phyloP scores from a whole-genome alignment of 2,329 filamentous ascomycete species.

The Zarea fungicola region DNA sequence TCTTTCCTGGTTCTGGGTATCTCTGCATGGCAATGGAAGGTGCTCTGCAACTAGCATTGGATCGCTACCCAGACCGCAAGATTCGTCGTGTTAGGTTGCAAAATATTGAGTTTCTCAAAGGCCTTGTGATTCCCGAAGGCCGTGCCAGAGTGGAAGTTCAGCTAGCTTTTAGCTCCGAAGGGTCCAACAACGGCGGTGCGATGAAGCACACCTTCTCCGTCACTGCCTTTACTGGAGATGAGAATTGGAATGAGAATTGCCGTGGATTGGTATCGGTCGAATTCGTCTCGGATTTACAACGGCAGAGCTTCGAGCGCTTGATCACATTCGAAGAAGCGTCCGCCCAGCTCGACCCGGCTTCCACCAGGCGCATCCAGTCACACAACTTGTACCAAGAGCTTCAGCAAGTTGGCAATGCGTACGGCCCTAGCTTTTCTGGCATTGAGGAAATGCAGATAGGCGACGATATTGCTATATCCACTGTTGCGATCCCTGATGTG shows the following conservation, averaged over 20 bases:
- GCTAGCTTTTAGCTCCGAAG: not conserved
- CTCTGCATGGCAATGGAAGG: slow-evolving; percentile 28
- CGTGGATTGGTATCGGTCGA: slow-evolving; percentile 17
- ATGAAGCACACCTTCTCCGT: not conserved
- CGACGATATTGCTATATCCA: no score
- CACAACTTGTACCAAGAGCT: no score
- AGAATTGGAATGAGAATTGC: slow-evolving; percentile 19
- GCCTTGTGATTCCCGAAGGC: not conserved
- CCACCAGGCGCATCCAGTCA: no score
- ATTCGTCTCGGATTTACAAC: no score
- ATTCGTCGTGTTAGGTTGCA: not conserved
- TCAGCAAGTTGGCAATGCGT: no score
- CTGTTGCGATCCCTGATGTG: no score
- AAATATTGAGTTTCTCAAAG: not conserved
- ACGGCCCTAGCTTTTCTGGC: no score
- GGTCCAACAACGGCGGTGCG: not conserved
- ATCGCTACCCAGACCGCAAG: not conserved
- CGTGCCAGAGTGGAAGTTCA: not conserved
- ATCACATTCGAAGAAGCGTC: no score
- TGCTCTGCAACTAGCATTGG: slow-evolving; percentile 18
- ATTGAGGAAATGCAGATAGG: no score
- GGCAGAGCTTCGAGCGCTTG: no score
- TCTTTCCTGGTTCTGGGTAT: slow-evolving; percentile 34
- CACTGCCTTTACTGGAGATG: not conserved
- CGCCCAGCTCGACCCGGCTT: no score